phyloP scores from a whole-genome alignment of 305 asterid species.

The Nicotiana rustica region DNA sequence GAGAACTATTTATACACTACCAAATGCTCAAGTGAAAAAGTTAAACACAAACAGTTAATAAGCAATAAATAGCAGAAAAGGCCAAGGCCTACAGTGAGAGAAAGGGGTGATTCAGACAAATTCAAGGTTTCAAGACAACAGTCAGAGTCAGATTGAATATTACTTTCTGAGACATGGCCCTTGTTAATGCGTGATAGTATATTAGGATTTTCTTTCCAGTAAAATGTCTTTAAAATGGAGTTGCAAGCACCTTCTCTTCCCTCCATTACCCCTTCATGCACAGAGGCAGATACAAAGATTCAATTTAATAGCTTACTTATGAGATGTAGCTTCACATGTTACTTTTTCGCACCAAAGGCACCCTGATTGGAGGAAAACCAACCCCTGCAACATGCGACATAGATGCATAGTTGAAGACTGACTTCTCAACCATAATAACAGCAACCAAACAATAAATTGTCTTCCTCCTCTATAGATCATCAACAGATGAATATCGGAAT shows the following conservation, averaged over 20 bases:
- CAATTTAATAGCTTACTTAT: slow-evolving; percentile 80
- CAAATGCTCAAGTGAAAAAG: neutral
- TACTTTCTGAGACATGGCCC: neutral
- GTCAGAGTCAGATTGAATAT: neutral
- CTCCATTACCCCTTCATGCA: slow-evolving; percentile 42
- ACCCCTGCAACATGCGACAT: slow-evolving; percentile 89
- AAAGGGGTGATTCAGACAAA: slow-evolving; percentile 4
- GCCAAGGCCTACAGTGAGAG: neutral
- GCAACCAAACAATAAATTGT: slow-evolving; percentile 39
- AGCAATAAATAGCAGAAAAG: slow-evolving; percentile 1
- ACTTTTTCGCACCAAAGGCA: slow-evolving; percentile 72
- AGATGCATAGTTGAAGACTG: slow-evolving; percentile 67
- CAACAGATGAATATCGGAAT: slow-evolving; percentile 33
- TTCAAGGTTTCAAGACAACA: neutral
- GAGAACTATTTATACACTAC: neutral
- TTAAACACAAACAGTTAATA: slow-evolving; percentile 9
- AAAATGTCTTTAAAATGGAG: slow-evolving; percentile 23
- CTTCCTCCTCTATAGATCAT: slow-evolving; percentile 36
- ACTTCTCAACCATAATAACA: slow-evolving; percentile 47
- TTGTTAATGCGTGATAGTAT: neutral
- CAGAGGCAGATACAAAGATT: slow-evolving; percentile 58
- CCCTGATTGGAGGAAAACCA: slow-evolving; percentile 66
- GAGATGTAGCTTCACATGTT: slow-evolving; percentile 71
- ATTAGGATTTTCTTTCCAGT: neutral
- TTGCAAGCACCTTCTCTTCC: slow-evolving; percentile 37